These are phyloP conservation scores for Didymella pinodella DNA, from an alignment of 2,329 filamentous ascomycete genomes.

Conservation along the genomic window DNA sequence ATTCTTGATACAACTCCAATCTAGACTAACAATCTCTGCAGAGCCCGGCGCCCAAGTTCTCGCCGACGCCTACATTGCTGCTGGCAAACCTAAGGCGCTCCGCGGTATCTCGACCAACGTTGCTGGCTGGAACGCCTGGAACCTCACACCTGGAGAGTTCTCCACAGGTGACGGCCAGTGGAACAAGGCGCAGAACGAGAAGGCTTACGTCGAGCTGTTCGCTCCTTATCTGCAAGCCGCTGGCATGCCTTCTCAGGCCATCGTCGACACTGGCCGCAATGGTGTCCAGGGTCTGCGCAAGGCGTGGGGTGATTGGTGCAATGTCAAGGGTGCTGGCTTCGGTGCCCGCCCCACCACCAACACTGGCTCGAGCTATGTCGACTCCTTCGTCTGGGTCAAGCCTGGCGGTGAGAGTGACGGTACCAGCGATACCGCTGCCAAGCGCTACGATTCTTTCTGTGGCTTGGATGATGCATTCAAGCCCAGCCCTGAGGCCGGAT, in stretches of 20 bases:
- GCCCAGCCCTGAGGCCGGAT: constrained; percentile 73
- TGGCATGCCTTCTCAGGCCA: constrained; percentile 64
- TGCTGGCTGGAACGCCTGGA: constrained; percentile 66
- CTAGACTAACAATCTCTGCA: constrained; percentile 25
- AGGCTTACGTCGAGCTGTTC: constrained; percentile 61
- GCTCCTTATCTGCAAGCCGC: constrained; percentile 57
- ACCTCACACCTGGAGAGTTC: constrained; percentile 53
- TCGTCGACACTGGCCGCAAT: constrained; percentile 66
- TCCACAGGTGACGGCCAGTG: constrained; percentile 46
- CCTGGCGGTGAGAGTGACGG: constrained; percentile 67
- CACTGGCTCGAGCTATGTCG: constrained; percentile 66
- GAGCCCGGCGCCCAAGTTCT: constrained; percentile 61
- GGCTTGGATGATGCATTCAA: constrained; percentile 63
- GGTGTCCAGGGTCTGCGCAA: constrained; percentile 58
- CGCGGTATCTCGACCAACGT: constrained; percentile 66
- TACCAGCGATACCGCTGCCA: constrained; percentile 53
- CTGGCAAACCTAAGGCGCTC: constrained; percentile 58
- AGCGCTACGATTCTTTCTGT: constrained; percentile 65
- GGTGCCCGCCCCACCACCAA: constrained; percentile 66
- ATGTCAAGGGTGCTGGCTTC: constrained; percentile 70
- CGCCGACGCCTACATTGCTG: constrained; percentile 57
- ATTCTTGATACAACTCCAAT: background rate
- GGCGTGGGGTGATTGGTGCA: constrained; percentile 71
- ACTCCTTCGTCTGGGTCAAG: constrained; percentile 77
- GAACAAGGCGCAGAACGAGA: constrained; percentile 61